A percentile compares a stretch with the other conserved stretches of the same genome.
Evolutionary conservation across 2,329 filamentous ascomycete genomes (phyloP).

Genomic region (Leptodontidium sp.): DNA sequence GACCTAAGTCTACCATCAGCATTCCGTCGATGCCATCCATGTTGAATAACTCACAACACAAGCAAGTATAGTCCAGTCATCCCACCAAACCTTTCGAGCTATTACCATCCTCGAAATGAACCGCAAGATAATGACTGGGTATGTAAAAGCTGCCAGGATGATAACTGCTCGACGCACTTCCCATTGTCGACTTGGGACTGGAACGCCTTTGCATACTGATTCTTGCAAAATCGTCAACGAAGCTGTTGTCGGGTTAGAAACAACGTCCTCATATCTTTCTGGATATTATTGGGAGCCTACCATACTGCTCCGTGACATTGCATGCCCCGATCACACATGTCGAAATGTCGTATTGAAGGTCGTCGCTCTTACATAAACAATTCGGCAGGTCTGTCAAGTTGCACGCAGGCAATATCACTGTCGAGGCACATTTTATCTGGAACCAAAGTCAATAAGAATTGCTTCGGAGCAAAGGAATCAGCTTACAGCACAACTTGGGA

Average conservation of each 20-base stretch:
- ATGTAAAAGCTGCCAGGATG: slow-evolving; percentile 32
- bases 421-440: slow-evolving; percentile 11
- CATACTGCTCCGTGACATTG: slow-evolving; percentile 30
- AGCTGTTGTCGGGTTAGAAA: slow-evolving; percentile 8
- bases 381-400: slow-evolving; percentile 23
- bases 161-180: slow-evolving; percentile 26
- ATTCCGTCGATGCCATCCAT: neutral
- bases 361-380: slow-evolving; percentile 34
- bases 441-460: slow-evolving; percentile 1
- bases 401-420: slow-evolving; percentile 19
- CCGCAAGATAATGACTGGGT: slow-evolving; percentile 31
- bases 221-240: slow-evolving; percentile 25
- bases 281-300: slow-evolving; percentile 20
- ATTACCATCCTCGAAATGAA: slow-evolving; percentile 31
- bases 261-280: neutral
- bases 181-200: slow-evolving; percentile 23
- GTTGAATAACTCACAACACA: slow-evolving; percentile 27
- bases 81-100: slow-evolving; percentile 31
- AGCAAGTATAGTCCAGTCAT: slow-evolving; percentile 34
- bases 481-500: slow-evolving; percentile 27
- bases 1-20: slow-evolving; percentile 3
- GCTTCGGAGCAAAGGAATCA: too few relatives aligned
- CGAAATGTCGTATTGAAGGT: slow-evolving; percentile 31
- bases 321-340: slow-evolving; percentile 32
- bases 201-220: slow-evolving; percentile 28